A percentile compares a stretch with the other conserved stretches of the same genome.
phyloP scores from a whole-genome alignment of 1,284 basidiomycete species.

The Rhodotorula sp. region DNA sequence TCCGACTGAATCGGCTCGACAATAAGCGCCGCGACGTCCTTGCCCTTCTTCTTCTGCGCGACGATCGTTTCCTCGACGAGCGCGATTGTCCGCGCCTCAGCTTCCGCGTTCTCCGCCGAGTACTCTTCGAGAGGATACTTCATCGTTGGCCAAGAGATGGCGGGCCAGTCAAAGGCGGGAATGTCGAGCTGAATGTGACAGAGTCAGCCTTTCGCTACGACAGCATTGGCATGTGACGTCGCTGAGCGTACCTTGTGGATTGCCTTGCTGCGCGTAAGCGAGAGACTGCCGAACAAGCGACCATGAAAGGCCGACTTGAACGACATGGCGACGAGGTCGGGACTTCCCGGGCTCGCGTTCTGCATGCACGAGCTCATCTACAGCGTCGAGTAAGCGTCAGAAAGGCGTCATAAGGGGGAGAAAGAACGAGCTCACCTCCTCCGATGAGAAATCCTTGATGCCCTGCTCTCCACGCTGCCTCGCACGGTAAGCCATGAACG shows the following conservation, averaged over 20 bases:
- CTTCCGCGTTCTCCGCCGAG: slow-evolving; percentile 53
- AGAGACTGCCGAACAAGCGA: slow-evolving; percentile 55
- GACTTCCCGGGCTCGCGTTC: slow-evolving; percentile 56
- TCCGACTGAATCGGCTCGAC: slow-evolving; percentile 60
- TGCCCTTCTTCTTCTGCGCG: slow-evolving; percentile 49
- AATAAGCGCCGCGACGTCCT: slow-evolving; percentile 57
- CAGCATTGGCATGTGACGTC: slow-evolving; percentile 5
- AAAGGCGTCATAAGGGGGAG: background rate
- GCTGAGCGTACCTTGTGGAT: slow-evolving; percentile 52
- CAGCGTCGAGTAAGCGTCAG: slow-evolving; percentile 17
- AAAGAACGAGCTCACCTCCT: slow-evolving; percentile 35
- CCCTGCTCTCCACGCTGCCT: slow-evolving; percentile 45
- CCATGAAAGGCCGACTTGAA: slow-evolving; percentile 58
- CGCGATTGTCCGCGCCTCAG: slow-evolving; percentile 47
- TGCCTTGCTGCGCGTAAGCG: slow-evolving; percentile 53
- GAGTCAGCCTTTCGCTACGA: background rate
- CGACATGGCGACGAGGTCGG: slow-evolving; percentile 55
- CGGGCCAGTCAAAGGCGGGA: slow-evolving; percentile 60
- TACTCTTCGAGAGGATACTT: slow-evolving; percentile 56
- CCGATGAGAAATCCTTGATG: slow-evolving; percentile 44
- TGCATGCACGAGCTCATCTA: slow-evolving; percentile 54
- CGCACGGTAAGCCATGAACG: slow-evolving; percentile 55
- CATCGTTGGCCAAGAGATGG: slow-evolving; percentile 55
- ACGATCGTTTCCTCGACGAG: slow-evolving; percentile 51
- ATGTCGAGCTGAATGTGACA: slow-evolving; percentile 52